These are phyloP conservation scores for Blastocladiella britannica DNA, from an alignment of 192 early-diverging fungal genomes.

Conservation along the genomic window DNA sequence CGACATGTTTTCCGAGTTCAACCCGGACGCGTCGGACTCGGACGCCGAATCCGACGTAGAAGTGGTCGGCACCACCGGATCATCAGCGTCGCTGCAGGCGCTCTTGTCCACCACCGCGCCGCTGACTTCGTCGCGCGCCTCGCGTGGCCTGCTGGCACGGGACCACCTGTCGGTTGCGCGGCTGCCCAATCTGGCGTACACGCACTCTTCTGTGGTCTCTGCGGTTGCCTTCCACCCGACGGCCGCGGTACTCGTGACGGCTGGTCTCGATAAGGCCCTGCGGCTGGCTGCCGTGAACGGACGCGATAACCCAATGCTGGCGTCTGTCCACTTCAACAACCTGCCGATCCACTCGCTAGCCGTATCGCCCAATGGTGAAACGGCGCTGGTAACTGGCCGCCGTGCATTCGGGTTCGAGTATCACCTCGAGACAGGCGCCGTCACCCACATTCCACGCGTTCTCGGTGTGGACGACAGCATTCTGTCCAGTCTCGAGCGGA, in stretches of 20 bases:
- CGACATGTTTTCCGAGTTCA: conserved; percentile 11
- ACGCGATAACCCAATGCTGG: conserved; percentile 76
- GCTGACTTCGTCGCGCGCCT: conserved; percentile 7
- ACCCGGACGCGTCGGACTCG: conserved; percentile 22
- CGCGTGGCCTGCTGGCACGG: conserved; percentile 5
- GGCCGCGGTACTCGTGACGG: conserved; percentile 67
- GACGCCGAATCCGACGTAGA: conserved; percentile 6
- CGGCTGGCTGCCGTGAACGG: conserved; percentile 78
- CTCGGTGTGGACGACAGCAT: conserved; percentile 46
- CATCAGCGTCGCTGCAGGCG: conserved; percentile 10
- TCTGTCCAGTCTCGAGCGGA: conserved; percentile 34
- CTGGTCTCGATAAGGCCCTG: conserved; percentile 71
- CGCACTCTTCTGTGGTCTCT: conserved; percentile 35
- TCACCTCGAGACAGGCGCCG: conserved; percentile 53
- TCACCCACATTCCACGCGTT: conserved; percentile 49
- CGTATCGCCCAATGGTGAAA: conserved; percentile 52
- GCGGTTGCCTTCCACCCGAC: conserved; percentile 71
- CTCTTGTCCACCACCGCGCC: conserved; percentile 8
- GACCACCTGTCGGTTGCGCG: conserved; percentile 10
- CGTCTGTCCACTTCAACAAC: conserved; percentile 73
- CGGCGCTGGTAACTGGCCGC: conserved; percentile 57
- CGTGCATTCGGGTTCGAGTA: conserved; percentile 64
- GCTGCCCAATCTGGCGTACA: conserved; percentile 10
- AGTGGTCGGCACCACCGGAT: conserved; percentile 18
- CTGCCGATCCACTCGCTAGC: conserved; percentile 55